Evolutionary conservation across 345 rosid genomes (phyloP), one percentile per base, ranked within the genome.

Genomic region (Garcia nutans): DNA sequence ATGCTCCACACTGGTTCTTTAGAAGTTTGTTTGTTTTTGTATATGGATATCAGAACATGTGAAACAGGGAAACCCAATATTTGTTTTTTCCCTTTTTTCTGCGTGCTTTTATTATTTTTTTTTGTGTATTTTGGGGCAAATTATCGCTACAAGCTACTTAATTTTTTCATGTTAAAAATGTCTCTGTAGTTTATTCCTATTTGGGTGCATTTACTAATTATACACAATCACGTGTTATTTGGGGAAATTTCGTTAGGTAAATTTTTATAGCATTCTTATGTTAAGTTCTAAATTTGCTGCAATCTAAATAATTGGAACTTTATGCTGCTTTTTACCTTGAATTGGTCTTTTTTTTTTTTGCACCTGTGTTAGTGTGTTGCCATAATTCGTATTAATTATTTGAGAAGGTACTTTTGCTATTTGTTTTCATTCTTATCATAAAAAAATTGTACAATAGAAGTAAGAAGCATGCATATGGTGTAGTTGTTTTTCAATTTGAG

Each of bases 1-100:
- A 59, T 64, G 52, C 55, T 31, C 16, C 28, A 28, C 78, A 57
- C 74, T 67, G 78, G 71, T 26, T 63, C 45, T 57, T 73, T 78
- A 49, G 68, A 66, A 9, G 71, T 28, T 42, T 49, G 54, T 10
- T 71, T 78, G 65, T 65, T 70, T 59, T 59, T 68, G 74, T 66
- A 77, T 55, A 78, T 61, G 44, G 16, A 63, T 15, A 20, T 37
- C 42, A 64, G 37, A 56, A 68, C 64, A 75, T 63, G 42, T 69
- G 60, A 70, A 70, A 74, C 68, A 70, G 56, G 54, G 56, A 64
- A 70, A 33, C n/a, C 20, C 23, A 37, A 17, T 22, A 42, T 37
- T 42, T 72, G 15, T 33, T 64, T 42, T 72, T 7, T 28, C 37
- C 10, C n/a, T 31, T 3, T 7, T 31, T 22, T 60, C 6, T 31